Percentiles rank a stretch among this genome's conserved stretches.
Conservation (phyloP, 2,329 filamentous ascomycete genomes). For the Monosporascus sp. region DNA sequence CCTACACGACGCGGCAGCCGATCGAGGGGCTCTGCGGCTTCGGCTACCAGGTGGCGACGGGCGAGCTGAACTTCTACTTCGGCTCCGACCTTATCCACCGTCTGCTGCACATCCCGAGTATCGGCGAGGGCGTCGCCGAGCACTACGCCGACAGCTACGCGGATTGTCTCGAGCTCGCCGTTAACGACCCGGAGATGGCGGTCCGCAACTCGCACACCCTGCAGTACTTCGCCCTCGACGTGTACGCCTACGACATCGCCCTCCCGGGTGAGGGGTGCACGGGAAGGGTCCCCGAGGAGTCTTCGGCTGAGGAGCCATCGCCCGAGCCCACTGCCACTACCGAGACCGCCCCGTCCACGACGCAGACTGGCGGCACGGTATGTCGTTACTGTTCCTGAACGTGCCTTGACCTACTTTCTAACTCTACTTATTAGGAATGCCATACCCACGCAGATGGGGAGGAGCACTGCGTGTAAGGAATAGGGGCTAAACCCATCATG, state of each 20-base stretch:
- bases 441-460: no score
- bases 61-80: conserved; percentile 57
- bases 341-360: background rate
- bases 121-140: conserved; percentile 56
- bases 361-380: no score
- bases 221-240: conserved; percentile 66
- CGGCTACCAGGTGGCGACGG: conserved; percentile 57
- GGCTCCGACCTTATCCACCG: conserved; percentile 64
- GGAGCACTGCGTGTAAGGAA: no score
- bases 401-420: no score
- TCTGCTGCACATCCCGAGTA: conserved; percentile 55
- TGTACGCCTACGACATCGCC: conserved; percentile 61
- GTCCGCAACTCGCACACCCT: conserved; percentile 57
- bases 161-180: conserved; percentile 48
- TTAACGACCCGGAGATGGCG: conserved; percentile 39
- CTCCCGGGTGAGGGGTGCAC: conserved; percentile 59
- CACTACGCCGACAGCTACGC: conserved; percentile 59
- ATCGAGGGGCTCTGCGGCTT: conserved; percentile 56
- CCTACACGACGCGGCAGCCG: conserved; percentile 52
- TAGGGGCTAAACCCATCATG: no score
- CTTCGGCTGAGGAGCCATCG: conserved; percentile 2
- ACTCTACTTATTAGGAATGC: no score
- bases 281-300: conserved; percentile 31
- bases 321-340: conserved; percentile 3
- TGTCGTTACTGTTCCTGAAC: no score